Base-by-base conservation (phyloP, 1,139 yeast species). In the Suhomyces wounanorum region DNA sequence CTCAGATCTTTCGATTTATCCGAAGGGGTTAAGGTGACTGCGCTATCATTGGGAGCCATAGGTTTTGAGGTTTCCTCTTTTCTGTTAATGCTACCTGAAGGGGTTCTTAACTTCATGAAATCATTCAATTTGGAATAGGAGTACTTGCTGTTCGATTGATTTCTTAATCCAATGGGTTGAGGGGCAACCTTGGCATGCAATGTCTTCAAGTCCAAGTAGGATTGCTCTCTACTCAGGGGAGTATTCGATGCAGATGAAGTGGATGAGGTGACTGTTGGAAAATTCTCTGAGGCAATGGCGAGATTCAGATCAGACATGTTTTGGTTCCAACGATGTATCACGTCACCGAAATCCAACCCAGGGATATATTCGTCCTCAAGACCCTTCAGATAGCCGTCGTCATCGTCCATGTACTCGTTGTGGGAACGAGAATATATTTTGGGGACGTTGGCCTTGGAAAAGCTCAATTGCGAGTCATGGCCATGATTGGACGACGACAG, bases 321-420 rank as follows among this genome's bases (percentile, higher is more conserved):
- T 17, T 59, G 58, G 51, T 67, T 68, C 81, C 81, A 77, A 48
- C 67, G 64, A 55, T 68, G 68, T 2, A 76, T 60, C 65, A 73
- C 68, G 42, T 75, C 74, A 17, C 77, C 73, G 58, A 81, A 82
- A 56, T 80, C 82, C 40, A 86, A 69, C 26, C 85, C 88, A 0
- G 91, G 91, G 14, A 86, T 78, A 59, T 85, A 86, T 60, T 87
- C 92, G 63, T 86, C 92, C 59, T 84, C 86, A 56, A 85, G 70
- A 1, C 88, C 89, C n/a, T 46, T 51, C 21, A 55, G 49, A 13
- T 57, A 60, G 21, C 55, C 59, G 21, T 52, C 53, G 17, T 48
- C 54, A 13, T 46, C 55, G 14, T 55, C 59, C 8, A 61, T 52
- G 37, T 57, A 55, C 40, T 65, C 69, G 49, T 67, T 65, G 52